Percentiles rank a stretch among this genome's conserved stretches.
Evolutionary conservation across 495 filamentous ascomycete species (phyloP).

Genomic region (Penicillium taxi): DNA sequence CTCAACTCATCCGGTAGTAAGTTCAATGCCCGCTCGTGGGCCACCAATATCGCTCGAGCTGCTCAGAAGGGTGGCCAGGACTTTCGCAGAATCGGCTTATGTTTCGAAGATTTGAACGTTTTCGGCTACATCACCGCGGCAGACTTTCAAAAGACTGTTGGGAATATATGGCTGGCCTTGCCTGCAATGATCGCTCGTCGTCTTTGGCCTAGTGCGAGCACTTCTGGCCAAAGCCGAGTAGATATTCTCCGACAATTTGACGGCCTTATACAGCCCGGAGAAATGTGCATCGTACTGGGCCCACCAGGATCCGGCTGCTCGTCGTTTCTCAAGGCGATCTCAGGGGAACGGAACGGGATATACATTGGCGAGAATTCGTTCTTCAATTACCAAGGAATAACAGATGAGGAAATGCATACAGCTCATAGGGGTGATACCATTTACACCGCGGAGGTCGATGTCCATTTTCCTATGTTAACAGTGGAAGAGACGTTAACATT

Average conservation of each 20-base stretch:
- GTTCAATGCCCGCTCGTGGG: too few species aligned
- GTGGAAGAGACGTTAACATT: slow-evolving; percentile 74
- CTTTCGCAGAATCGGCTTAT: slow-evolving; percentile 37
- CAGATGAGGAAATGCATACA: slow-evolving; percentile 47
- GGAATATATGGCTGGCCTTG: slow-evolving; percentile 62
- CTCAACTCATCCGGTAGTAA: too few species aligned
- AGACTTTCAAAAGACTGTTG: slow-evolving; percentile 68
- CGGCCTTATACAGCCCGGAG: slow-evolving; percentile 64
- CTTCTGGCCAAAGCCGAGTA: too few species aligned
- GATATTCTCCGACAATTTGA: slow-evolving; percentile 71
- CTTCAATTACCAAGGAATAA: slow-evolving; percentile 67
- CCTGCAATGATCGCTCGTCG: too few species aligned
- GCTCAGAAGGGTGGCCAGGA: too few species aligned
- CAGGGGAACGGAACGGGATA: slow-evolving; percentile 68
- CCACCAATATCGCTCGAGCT: too few species aligned
- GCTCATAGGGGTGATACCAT: slow-evolving; percentile 72
- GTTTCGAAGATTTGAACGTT: slow-evolving; percentile 56
- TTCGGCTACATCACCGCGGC: slow-evolving; percentile 65
- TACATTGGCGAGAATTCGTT: slow-evolving; percentile 54
- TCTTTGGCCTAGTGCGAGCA: too few species aligned
- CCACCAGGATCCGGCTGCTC: slow-evolving; percentile 70
- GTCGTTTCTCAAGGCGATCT: slow-evolving; percentile 71
- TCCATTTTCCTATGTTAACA: slow-evolving; percentile 75
- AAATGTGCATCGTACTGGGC: slow-evolving; percentile 75
- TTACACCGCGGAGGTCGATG: slow-evolving; percentile 72